phyloP scores from a whole-genome alignment of 2,329 filamentous ascomycete genomes.

The Phialophora macrospora region DNA sequence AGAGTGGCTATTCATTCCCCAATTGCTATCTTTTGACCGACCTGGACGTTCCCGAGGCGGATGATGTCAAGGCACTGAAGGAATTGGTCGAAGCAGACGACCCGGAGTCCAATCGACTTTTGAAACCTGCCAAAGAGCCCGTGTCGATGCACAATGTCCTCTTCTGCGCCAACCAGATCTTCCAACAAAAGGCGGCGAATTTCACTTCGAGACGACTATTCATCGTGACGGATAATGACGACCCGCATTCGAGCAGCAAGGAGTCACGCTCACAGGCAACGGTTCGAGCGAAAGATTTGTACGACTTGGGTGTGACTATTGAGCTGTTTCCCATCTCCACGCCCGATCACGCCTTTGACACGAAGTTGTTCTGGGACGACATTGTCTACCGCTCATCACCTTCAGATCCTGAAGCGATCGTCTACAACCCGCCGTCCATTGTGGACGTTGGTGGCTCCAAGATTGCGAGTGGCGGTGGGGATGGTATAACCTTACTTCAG shows the following conservation, averaged over 20 bases:
- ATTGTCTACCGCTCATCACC: conserved; percentile 82
- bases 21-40: conserved; percentile 92
- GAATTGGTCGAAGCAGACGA: conserved; percentile 75
- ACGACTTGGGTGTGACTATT: conserved; percentile 88
- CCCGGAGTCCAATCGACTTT: conserved; percentile 63
- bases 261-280: conserved; percentile 74
- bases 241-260: conserved; percentile 77
- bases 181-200: conserved; percentile 91
- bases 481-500: conserved; percentile 76
- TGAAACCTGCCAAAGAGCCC: conserved; percentile 70
- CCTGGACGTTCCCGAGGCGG: conserved; percentile 82
- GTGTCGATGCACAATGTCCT: conserved; percentile 86
- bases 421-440: conserved; percentile 50
- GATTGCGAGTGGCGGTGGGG: conserved; percentile 68
- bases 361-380: conserved; percentile 92
- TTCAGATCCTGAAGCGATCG: conserved; percentile 69
- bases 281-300: conserved; percentile 89
- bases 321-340: conserved; percentile 88
- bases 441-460: conserved; percentile 48
- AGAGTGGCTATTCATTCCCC: conserved; percentile 71
- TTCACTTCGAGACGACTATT: conserved; percentile 93
- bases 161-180: conserved; percentile 95
- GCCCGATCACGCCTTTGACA: conserved; percentile 74
- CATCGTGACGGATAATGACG: conserved; percentile 91
- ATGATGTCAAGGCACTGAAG: conserved; percentile 81